Percentiles rank a stretch among this genome's conserved stretches.
Conservation (phyloP, 352 stramenopile species). For the Globisporangium nunn region DNA sequence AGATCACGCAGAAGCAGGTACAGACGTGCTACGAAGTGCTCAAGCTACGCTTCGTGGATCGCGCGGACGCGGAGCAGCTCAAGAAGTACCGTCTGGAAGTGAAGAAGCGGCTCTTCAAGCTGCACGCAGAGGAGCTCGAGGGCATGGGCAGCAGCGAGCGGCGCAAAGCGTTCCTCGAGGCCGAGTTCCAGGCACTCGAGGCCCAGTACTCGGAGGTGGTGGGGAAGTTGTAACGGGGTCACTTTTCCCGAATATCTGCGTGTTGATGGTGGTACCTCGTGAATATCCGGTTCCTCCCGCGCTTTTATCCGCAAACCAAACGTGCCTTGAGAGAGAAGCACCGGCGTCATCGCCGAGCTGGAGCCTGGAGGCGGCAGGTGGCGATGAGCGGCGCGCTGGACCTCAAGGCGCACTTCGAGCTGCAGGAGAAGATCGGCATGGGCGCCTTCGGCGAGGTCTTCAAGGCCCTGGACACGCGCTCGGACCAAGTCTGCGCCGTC, state of each 20-base stretch:
- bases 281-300: neutral
- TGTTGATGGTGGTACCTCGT: neutral
- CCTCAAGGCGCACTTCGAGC: slow-evolving; percentile 56
- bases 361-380: neutral
- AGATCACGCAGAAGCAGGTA: slow-evolving; percentile 72
- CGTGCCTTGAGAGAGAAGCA: neutral
- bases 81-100: slow-evolving; percentile 76
- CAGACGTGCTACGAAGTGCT: slow-evolving; percentile 75
- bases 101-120: slow-evolving; percentile 72
- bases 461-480: slow-evolving; percentile 61
- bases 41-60: slow-evolving; percentile 54
- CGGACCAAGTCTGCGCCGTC: slow-evolving; percentile 65
- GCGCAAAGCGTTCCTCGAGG: slow-evolving; percentile 72
- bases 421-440: slow-evolving; percentile 75
- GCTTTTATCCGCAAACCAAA: neutral
- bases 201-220: slow-evolving; percentile 45
- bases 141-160: slow-evolving; percentile 58
- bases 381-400: slow-evolving; percentile 45
- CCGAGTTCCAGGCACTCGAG: slow-evolving; percentile 48
- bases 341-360: neutral
- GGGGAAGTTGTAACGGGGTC: slow-evolving; percentile 10
- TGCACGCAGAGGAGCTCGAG: slow-evolving; percentile 66
- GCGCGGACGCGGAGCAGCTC: slow-evolving; percentile 33
- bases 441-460: slow-evolving; percentile 81
- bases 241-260: neutral